Base-by-base conservation (phyloP, 2,329 filamentous ascomycete species). In the Paramyrothecium sp. region DNA sequence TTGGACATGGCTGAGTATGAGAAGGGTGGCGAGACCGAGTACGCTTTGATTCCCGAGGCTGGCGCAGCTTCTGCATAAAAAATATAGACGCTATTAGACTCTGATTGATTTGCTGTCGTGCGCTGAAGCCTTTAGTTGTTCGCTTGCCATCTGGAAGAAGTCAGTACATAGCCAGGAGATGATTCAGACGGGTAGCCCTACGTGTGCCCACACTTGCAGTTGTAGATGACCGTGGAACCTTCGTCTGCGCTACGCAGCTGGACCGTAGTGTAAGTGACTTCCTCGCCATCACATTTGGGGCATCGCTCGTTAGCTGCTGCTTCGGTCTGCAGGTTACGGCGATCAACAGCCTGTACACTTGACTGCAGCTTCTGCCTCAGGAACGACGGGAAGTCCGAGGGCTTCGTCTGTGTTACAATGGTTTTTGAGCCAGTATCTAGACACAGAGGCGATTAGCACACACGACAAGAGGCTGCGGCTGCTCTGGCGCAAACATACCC, bases 1-100 rank as follows among this genome's bases (percentile, higher is more conserved):
- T 81, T 99, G 63, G 95, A 99, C 74, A 99, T 99, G 92, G 95
- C 93, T 12, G 94, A 97, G 70, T 97, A 92, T 69, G 95, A 99
- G 81, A 92, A 90, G 79, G 90, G 87, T 65, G 90, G 91, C 47
- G 87, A 97, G 75, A 79, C 87, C 33, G 93, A 99, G 72, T 99
- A 99, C 79, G 95, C 95, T 51, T 83, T 97, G 68, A 89, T 98
- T 64, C 94, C 93, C 3, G 85, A 90, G 66, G 74, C 75, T 53
- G 71, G 73, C 60, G 75, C 75, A 62, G 74, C 74, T 63, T 66
- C 73, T 57, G 76, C 75, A 59, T 78, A 67, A 70, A 63, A 58
- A 56, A 59, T 63, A 55, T 56, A 54, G 53, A 60, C 54, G 51
- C 54, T 61, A 38, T 59, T 44, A 13, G 51, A 59, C 53, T 53